Percentiles rank a stretch among this genome's conserved stretches.
phyloP scores from a whole-genome alignment of 164 flowering plant genomes.

The Stephania cephalantha region DNA sequence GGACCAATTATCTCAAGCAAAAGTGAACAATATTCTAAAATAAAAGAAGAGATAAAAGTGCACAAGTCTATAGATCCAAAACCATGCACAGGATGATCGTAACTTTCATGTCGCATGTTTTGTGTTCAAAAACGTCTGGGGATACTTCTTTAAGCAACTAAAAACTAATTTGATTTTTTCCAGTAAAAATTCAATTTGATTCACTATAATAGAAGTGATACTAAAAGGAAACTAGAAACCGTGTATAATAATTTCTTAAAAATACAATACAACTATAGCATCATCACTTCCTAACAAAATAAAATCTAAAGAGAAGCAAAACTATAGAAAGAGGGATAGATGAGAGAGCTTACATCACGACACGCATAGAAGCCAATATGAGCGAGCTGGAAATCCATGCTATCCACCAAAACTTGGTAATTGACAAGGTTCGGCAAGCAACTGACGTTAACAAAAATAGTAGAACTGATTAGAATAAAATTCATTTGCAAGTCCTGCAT shows the following conservation, averaged over 20 bases:
- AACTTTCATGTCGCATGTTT: background rate
- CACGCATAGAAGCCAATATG: constrained; percentile 88
- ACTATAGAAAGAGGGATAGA: background rate
- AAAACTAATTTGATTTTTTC: no score
- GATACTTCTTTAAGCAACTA: no score
- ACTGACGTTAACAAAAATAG: constrained; percentile 29
- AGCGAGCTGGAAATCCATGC: constrained; percentile 82
- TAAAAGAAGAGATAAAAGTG: no score
- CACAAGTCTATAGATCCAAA: no score
- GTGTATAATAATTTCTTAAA: background rate
- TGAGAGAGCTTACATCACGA: constrained; percentile 63
- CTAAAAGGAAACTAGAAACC: background rate
- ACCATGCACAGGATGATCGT: background rate
- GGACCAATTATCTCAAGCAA: background rate
- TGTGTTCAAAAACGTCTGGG: background rate
- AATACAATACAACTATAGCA: background rate
- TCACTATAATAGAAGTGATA: background rate
- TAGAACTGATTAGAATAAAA: background rate
- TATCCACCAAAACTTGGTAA: constrained; percentile 88
- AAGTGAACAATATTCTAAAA: no score
- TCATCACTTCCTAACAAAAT: background rate
- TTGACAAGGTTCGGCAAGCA: constrained; percentile 83
- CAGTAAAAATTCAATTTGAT: background rate
- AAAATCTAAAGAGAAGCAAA: background rate
- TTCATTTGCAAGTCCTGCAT: background rate